Percentiles rank a stretch among this genome's conserved stretches.
These are phyloP conservation scores for Agarophyton chilense DNA, from an alignment of 23 red algal genomes.

Conservation along the genomic window DNA sequence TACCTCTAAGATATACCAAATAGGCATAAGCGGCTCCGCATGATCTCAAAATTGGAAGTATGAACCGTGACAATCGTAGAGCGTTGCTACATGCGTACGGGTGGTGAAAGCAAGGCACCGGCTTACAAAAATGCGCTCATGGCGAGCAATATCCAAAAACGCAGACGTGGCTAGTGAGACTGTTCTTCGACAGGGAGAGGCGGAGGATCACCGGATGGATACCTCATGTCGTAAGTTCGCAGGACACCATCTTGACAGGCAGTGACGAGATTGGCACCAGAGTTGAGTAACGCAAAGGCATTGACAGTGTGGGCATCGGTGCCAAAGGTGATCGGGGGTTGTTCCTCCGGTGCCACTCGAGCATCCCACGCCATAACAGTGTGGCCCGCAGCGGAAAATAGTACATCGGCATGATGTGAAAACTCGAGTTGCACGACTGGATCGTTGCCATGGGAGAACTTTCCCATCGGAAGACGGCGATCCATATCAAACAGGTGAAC, in stretches of 20 bases:
- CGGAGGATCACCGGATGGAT: slow-evolving; percentile 47
- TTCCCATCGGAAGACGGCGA: slow-evolving; percentile 60
- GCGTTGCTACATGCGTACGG: neutral
- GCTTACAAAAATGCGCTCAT: too few species aligned
- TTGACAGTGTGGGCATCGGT: slow-evolving; percentile 6
- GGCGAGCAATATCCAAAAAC: too few species aligned
- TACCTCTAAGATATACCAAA: neutral
- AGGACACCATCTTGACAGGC: slow-evolving; percentile 59
- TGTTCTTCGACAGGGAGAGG: neutral
- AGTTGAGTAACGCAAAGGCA: slow-evolving; percentile 48
- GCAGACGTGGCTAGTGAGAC: neutral
- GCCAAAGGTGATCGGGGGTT: slow-evolving; percentile 44
- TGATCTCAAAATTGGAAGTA: neutral
- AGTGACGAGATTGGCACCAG: slow-evolving; percentile 43
- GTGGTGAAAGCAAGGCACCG: neutral
- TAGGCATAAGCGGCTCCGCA: neutral
- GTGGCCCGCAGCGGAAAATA: slow-evolving; percentile 53
- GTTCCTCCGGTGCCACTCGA: slow-evolving; percentile 55
- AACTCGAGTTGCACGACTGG: slow-evolving; percentile 45
- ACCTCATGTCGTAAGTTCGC: slow-evolving; percentile 52
- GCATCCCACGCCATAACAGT: slow-evolving; percentile 69
- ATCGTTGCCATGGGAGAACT: slow-evolving; percentile 32
- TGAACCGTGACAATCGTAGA: neutral
- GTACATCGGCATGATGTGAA: slow-evolving; percentile 55
- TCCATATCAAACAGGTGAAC: slow-evolving; percentile 72